Evolutionary conservation across 139 green algal species (phyloP), one percentile per base, ranked within the genome.

Genomic region (Trebouxia sp.): DNA sequence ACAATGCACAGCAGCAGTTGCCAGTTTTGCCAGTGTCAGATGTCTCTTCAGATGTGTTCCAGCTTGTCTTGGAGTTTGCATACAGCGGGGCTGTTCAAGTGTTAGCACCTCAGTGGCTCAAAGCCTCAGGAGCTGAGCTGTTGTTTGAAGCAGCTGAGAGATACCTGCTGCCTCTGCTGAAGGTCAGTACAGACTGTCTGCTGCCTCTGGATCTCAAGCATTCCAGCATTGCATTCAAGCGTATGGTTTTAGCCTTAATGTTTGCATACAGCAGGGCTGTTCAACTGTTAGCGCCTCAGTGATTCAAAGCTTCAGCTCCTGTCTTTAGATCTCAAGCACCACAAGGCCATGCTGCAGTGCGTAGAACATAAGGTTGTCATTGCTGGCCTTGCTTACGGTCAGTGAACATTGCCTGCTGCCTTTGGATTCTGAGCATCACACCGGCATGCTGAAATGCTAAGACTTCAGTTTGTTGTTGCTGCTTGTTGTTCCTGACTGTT

Each of bases 71-170:
- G 41, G 22, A 65, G 9, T 85, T 74, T 39, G 30, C 79, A 1
- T 85, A 85, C 76, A 83, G 76, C 10, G 75, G 81, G n/a, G 22
- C 38, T n/a, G 8, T 82, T 20, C n/a, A 28, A 22, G 6, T 65
- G 32, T 41, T 80, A 66, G 38, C 11, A 9, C 30, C 9, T 5
- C 28, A 58, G 15, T 78, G 43, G 42, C 26, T 72, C 0, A 66
- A 38, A 42, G 58, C 76, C 4, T 51, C 43, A 22, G 75, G 65
- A 22, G 67, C 70, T 24, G 41, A 82, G 30, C 37, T 67, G 51
- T 51, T 85, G 66, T 65, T 85, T 42, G 66, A 83, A 37, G 82
- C 82, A 32, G 82, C 82, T 26, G 76, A 85, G 30, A 66, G 53
- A 6, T 77, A 79, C 67, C 76, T 85, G 26, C 22, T 85, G 38